These are phyloP conservation scores for Claviceps sp. DNA, from an alignment of 2,329 filamentous ascomycete genomes.

Conservation along the genomic window DNA sequence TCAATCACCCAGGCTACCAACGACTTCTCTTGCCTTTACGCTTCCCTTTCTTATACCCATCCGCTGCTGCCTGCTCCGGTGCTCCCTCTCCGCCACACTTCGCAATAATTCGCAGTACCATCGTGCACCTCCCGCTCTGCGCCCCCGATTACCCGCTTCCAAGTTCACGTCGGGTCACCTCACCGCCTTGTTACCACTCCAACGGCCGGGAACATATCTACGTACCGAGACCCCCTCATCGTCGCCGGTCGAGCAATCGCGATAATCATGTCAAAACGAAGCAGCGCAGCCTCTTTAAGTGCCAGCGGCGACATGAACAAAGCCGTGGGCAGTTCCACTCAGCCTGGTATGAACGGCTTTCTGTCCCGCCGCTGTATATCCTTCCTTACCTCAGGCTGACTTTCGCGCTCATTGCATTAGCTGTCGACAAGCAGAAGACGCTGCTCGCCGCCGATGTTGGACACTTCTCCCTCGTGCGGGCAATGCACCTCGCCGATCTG, in stretches of 20 bases:
- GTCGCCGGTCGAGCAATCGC: background rate
- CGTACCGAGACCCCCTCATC: background rate
- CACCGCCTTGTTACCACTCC: background rate
- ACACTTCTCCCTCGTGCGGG: slow-evolving; percentile 57
- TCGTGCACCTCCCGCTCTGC: background rate
- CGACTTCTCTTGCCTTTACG: background rate
- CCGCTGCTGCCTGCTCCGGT: slow-evolving; percentile 18
- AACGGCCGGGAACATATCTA: background rate
- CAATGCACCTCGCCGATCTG: slow-evolving; percentile 67
- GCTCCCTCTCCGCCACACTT: background rate
- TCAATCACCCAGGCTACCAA: background rate
- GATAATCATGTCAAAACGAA: slow-evolving; percentile 50
- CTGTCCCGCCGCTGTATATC: background rate
- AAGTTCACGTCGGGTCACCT: background rate
- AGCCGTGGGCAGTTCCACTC: slow-evolving; percentile 14
- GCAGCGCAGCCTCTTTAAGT: slow-evolving; percentile 23
- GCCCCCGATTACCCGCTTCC: too few species aligned
- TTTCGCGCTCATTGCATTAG: slow-evolving; percentile 22
- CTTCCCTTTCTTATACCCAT: background rate
- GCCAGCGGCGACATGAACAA: slow-evolving; percentile 16
- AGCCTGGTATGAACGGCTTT: slow-evolving; percentile 18
- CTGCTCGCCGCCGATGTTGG: slow-evolving; percentile 56
- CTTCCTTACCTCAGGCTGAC: background rate
- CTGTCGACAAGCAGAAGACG: slow-evolving; percentile 62
- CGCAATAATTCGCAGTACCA: background rate